phyloP scores from a whole-genome alignment of 2,329 filamentous ascomycete species.

The Sarocladiaceae sp. region DNA sequence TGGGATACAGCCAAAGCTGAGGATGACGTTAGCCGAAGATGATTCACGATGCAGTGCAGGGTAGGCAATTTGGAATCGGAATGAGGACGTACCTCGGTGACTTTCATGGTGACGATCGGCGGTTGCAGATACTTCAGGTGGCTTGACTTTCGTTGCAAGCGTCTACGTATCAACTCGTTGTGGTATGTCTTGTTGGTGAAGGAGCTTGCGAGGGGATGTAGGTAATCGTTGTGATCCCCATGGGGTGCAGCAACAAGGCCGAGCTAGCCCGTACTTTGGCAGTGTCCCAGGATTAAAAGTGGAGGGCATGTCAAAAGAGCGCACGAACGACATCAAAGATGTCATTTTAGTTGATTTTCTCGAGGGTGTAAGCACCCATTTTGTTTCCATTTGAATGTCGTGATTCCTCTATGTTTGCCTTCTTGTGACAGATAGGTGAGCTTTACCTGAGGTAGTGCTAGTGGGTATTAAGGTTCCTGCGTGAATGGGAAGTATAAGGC shows the following conservation, averaged over 20 bases:
- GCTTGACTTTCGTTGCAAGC: too few species aligned
- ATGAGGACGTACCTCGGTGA: conserved; percentile 14
- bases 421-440: too few species aligned
- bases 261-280: background rate
- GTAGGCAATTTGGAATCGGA: background rate
- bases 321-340: background rate
- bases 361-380: too few species aligned
- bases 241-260: background rate
- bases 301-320: background rate
- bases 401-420: background rate
- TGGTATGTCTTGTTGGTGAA: too few species aligned
- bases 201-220: background rate
- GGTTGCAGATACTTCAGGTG: too few species aligned
- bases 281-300: background rate
- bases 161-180: too few species aligned
- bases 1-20: conserved; percentile 65
- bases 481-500: too few species aligned
- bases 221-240: background rate
- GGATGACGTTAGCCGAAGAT: background rate
- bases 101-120: conserved; percentile 24
- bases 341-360: too few species aligned
- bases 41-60: background rate
- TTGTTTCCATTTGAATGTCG: too few species aligned
- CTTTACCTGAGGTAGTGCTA: too few species aligned
- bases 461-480: too few species aligned